Percentiles rank a stretch among this genome's conserved stretches.
Conservation (phyloP, 2,329 filamentous ascomycete species). For the Arachnomyces sp. region DNA sequence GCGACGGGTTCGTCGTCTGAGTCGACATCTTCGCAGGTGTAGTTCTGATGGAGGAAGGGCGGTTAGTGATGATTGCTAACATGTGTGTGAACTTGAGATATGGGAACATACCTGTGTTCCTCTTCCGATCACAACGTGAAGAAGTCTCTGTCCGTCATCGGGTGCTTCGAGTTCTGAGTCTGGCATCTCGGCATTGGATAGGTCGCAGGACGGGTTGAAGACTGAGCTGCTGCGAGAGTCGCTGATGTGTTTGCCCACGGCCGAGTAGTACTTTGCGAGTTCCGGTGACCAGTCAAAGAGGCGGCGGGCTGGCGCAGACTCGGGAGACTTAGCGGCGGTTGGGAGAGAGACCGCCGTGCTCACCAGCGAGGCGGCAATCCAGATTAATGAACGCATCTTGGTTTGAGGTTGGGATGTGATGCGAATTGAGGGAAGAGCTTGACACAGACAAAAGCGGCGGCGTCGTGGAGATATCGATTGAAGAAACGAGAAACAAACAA, state of each 20-base stretch:
- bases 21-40: slow-evolving; percentile 66
- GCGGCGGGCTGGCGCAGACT: slow-evolving; percentile 18
- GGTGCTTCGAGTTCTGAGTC: slow-evolving; percentile 55
- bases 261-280: slow-evolving; percentile 32
- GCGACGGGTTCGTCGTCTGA: slow-evolving; percentile 55
- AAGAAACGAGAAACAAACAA: slow-evolving; percentile 9
- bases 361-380: slow-evolving; percentile 25
- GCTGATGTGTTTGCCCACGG: slow-evolving; percentile 33
- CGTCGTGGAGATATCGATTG: slow-evolving; percentile 10
- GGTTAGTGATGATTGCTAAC: neutral
- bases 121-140: slow-evolving; percentile 76
- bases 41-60: slow-evolving; percentile 57
- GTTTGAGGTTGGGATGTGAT: neutral
- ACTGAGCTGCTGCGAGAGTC: slow-evolving; percentile 14
- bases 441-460: slow-evolving; percentile 9
- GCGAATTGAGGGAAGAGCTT: slow-evolving; percentile 3
- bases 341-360: slow-evolving; percentile 29
- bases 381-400: slow-evolving; percentile 18
- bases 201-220: slow-evolving; percentile 24
- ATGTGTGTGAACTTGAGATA: neutral
- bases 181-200: slow-evolving; percentile 28
- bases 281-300: slow-evolving; percentile 34
- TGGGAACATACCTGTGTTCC: slow-evolving; percentile 54
- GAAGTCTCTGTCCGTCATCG: slow-evolving; percentile 52
- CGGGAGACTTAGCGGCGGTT: neutral